These are phyloP conservation scores for Oenanthe sinensis DNA, from an alignment of 129 eudicot species.

Conservation along the genomic window DNA sequence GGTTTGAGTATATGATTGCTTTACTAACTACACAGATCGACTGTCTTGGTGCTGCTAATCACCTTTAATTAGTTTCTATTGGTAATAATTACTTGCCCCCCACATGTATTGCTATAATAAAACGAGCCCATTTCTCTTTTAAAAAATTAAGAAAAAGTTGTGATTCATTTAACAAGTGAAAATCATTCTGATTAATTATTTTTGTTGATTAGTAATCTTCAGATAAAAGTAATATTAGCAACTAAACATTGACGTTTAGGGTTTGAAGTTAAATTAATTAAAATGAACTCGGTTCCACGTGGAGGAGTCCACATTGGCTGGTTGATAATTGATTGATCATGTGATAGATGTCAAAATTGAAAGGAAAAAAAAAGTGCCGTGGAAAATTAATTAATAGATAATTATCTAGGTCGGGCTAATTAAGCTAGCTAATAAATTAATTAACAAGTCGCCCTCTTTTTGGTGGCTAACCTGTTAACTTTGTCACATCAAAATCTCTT, in stretches of 20 bases:
- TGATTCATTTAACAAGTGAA: too few species aligned
- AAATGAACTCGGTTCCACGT: neutral
- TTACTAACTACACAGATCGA: constrained; percentile 8
- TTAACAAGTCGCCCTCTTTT: neutral
- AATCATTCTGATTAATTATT: too few species aligned
- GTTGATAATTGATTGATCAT: neutral
- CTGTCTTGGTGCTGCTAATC: constrained; percentile 19
- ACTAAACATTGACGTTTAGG: too few species aligned
- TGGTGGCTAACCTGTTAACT: neutral
- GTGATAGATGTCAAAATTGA: neutral
- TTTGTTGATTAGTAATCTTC: too few species aligned
- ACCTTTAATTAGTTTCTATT: neutral
- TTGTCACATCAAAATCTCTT: neutral
- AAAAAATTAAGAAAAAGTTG: too few species aligned
- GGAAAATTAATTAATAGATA: neutral
- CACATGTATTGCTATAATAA: neutral
- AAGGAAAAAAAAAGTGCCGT: neutral
- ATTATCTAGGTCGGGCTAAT: neutral
- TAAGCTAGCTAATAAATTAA: neutral
- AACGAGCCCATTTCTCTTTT: too few species aligned
- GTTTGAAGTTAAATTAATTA: too few species aligned
- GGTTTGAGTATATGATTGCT: constrained; percentile 21
- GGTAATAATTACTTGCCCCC: neutral
- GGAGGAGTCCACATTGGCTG: neutral
- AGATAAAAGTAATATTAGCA: too few species aligned